Conservation (phyloP, 345 rosid genomes). For the Eucalyptus regnans region DNA sequence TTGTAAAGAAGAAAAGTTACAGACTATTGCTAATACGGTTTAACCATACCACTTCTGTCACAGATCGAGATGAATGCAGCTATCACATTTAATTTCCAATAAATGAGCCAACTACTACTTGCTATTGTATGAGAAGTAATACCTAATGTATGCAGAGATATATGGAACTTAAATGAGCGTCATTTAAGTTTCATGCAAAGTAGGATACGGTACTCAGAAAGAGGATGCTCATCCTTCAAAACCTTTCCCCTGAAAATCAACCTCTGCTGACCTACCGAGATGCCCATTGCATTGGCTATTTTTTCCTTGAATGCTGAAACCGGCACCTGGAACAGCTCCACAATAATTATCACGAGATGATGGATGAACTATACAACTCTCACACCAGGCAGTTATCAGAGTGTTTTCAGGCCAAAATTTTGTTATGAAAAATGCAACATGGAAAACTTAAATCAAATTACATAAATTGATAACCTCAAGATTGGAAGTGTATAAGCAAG, state of each 20-base stretch:
- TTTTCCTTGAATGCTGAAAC: slow-evolving; percentile 81
- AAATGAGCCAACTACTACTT: not conserved
- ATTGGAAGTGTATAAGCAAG: not conserved
- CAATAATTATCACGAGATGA: not conserved
- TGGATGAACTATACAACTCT: not conserved
- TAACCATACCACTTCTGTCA: not conserved
- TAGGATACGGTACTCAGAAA: slow-evolving; percentile 93
- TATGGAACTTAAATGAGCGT: not conserved
- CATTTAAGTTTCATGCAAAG: not conserved
- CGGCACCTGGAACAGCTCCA: slow-evolving; percentile 37
- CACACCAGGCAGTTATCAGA: not conserved
- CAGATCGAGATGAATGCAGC: not conserved
- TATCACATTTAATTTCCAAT: not conserved
- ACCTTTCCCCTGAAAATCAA: slow-evolving; percentile 91
- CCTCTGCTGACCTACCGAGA: slow-evolving; percentile 82
- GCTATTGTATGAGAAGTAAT: not conserved
- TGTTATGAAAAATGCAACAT: not conserved
- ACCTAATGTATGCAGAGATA: not conserved
- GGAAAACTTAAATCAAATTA: not conserved
- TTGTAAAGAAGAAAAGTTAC: not conserved
- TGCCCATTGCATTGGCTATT: slow-evolving; percentile 56
- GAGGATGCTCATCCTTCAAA: slow-evolving; percentile 78
- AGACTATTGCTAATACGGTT: not conserved
- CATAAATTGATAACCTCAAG: not conserved
- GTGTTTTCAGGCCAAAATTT: not conserved